Conservation (phyloP, 208 protist species). For the Blechomonas ayalai region DNA sequence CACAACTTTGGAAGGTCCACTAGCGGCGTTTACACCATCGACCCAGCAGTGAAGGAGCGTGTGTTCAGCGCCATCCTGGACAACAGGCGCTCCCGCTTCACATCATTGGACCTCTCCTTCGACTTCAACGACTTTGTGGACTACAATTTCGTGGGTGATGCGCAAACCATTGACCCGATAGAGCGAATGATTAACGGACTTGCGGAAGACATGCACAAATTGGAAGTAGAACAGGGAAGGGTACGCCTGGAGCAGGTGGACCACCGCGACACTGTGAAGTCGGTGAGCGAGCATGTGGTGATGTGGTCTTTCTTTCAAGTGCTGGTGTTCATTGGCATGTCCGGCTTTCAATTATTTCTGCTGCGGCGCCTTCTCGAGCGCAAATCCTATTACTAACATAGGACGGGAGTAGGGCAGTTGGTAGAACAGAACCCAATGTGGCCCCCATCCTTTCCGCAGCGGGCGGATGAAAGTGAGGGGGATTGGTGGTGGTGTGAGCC, state of each 20-base stretch:
- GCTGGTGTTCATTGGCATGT: conserved; percentile 43
- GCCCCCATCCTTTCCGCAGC: too few relatives aligned
- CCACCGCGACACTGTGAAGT: conserved; percentile 64
- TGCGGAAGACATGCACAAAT: conserved; percentile 12
- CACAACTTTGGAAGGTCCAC: conserved; percentile 12
- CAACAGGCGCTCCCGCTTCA: conserved; percentile 38
- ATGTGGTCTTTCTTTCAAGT: conserved; percentile 72
- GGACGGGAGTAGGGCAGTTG: background rate
- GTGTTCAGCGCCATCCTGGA: conserved; percentile 33
- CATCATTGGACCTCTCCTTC: conserved; percentile 28
- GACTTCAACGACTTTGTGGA: conserved; percentile 28
- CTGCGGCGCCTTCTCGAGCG: conserved; percentile 76
- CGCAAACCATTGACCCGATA: conserved; percentile 51
- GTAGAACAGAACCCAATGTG: conserved; percentile 4
- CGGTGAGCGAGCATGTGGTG: conserved; percentile 45
- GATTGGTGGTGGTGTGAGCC: too few relatives aligned
- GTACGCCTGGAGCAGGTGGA: conserved; percentile 46
- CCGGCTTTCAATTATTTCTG: conserved; percentile 63
- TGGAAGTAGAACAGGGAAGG: conserved; percentile 44
- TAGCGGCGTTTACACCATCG: conserved; percentile 25
- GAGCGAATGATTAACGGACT: conserved; percentile 43
- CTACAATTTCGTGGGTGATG: conserved; percentile 13
- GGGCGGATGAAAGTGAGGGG: too few relatives aligned
- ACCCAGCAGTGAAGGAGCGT: conserved; percentile 5
- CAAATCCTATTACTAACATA: conserved; percentile 52